Evolutionary conservation across 2,329 filamentous ascomycete genomes (phyloP), one percentile per base, ranked within the genome.

Genomic region (Pseudogymnoascus sp.): DNA sequence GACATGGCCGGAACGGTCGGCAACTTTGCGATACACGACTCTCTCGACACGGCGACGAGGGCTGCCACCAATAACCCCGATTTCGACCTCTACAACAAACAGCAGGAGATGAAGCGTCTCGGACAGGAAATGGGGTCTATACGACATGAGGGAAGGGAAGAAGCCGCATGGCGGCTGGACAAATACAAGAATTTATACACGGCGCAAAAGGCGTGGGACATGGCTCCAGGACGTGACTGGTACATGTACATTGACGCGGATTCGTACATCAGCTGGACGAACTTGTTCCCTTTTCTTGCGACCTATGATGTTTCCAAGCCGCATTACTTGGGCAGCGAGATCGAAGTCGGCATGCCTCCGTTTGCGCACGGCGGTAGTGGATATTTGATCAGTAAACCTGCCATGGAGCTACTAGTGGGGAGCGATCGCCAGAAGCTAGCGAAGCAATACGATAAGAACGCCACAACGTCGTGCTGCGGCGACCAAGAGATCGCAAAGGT

Each of bases 1-100:
- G 82, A 87, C 63, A 73, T 84, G 60, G 73, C 75, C 23, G 75
- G 80, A 65, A 70, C 70, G 7, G 73, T 82, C 33, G 77, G 71
- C 6, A 76, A 76, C 4, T 69, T 74, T 59, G 68, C 73, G 23
- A 69, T 81, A 55, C 70, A 73, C 57, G 79, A 82, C 65, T 76
- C 75, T 48, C 72, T 81, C 21, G 74, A 76, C 56, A 73, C 70
- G 2, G 76, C 81, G 1, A 64, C 74, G n/a, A 65, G 71, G 28
- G 71, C 74, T 18, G 74, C 75, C 34, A 75, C 74, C 10, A 72
- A 68, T 5, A 77, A 80, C 64, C 62, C 69, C 5, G 79, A 83
- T 62, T 83, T 83, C 59, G 74, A 79, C 13, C 71, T 73, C 41
- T 74, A 75, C 60, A 71, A 74, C 30, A 66, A 68, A 39, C 70